These are phyloP conservation scores for Phialophora verrucosa DNA, from an alignment of 2,329 filamentous ascomycete genomes.

Conservation along the genomic window DNA sequence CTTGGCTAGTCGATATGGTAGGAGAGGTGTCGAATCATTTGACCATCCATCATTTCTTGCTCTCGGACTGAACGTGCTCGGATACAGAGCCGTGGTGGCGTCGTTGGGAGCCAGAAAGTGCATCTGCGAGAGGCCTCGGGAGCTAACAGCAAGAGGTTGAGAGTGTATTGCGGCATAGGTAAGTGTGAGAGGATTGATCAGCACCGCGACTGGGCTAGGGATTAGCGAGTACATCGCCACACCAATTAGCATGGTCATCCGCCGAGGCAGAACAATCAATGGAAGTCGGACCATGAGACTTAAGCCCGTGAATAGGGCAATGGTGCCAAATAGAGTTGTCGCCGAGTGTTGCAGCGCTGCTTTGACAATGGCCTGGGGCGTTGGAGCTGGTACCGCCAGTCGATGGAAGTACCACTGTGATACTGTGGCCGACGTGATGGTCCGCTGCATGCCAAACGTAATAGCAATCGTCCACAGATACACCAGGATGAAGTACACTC, in stretches of 20 bases:
- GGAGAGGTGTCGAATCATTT: conserved; percentile 59
- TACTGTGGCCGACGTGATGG: conserved; percentile 90
- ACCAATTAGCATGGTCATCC: conserved; percentile 71
- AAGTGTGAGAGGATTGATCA: conserved; percentile 89
- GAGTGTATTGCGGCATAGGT: conserved; percentile 96
- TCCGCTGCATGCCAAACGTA: conserved; percentile 84
- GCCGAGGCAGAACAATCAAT: conserved; percentile 78
- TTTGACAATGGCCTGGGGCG: conserved; percentile 78
- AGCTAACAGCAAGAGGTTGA: conserved; percentile 76
- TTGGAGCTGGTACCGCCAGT: conserved; percentile 75
- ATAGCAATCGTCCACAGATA: conserved; percentile 95
- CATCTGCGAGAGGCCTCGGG: conserved; percentile 80
- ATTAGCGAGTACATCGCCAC: conserved; percentile 79
- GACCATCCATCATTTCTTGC: conserved; percentile 41
- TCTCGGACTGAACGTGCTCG: conserved; percentile 45
- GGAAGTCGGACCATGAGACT: conserved; percentile 82
- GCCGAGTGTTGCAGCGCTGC: conserved; percentile 81
- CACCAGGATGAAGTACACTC: conserved; percentile 87
- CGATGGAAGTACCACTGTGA: conserved; percentile 99
- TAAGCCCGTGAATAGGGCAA: conserved; percentile 84
- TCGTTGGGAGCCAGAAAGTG: conserved; percentile 75
- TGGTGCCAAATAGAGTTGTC: conserved; percentile 88
- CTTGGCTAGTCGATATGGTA: conserved; percentile 89
- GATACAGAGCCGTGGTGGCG: conserved; percentile 70
- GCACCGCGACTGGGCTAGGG: conserved; percentile 79